A percentile compares a stretch with the other conserved stretches of the same genome.
These are phyloP conservation scores for Leucogyrophana mollusca DNA, from an alignment of 768 basidiomycete genomes.

Conservation along the genomic window DNA sequence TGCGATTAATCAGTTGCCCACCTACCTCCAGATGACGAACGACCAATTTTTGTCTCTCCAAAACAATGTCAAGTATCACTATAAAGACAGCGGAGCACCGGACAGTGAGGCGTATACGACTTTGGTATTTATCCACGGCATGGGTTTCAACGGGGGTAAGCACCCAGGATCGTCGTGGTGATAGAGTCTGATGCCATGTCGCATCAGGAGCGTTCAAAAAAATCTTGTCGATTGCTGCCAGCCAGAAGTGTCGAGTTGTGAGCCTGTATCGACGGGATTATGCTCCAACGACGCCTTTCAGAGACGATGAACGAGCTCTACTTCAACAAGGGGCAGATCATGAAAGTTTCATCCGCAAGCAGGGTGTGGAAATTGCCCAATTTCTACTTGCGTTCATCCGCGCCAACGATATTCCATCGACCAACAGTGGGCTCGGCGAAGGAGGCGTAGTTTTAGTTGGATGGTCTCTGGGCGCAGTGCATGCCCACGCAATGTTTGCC, in stretches of 20 bases:
- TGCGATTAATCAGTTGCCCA: too few species aligned
- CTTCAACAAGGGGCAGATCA: not conserved
- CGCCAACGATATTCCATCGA: constrained; percentile 4
- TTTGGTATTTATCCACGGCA: constrained; percentile 8
- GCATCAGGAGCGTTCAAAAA: constrained; percentile 12
- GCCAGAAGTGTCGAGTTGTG: constrained; percentile 19
- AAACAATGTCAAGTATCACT: constrained; percentile 1
- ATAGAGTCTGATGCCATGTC: too few species aligned
- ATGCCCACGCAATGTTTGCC: constrained; percentile 4
- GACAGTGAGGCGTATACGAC: constrained; percentile 4
- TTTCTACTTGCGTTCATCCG: constrained; percentile 7
- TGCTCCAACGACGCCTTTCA: constrained; percentile 22
- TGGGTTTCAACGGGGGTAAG: not conserved
- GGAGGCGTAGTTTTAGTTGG: constrained; percentile 8
- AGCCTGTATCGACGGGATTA: constrained; percentile 26
- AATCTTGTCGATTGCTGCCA: constrained; percentile 19
- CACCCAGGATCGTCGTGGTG: too few species aligned
- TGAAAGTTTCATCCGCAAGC: constrained; percentile 1
- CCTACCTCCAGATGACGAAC: too few species aligned
- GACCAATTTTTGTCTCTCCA: not conserved
- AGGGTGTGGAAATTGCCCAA: constrained; percentile 7
- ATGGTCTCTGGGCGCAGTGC: constrained; percentile 9
- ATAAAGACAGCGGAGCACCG: not conserved
- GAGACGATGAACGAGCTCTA: constrained; percentile 3
- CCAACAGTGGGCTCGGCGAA: not conserved